Evolutionary conservation across 2,329 filamentous ascomycete species (phyloP), one percentile per base, ranked within the genome.

Genomic region (Pseudocercospora cruenta): DNA sequence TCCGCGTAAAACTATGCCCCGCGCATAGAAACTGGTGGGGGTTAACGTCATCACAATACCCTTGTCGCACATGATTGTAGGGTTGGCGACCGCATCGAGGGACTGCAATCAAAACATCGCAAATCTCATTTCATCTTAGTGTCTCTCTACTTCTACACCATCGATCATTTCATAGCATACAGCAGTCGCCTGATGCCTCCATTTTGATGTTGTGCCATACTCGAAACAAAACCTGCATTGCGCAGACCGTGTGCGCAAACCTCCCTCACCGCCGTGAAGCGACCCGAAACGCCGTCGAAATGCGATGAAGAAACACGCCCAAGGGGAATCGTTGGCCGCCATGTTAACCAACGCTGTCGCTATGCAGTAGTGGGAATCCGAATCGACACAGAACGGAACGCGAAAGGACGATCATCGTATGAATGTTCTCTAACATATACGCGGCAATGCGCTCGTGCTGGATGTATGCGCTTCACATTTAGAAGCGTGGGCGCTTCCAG

Each of bases 401-500:
- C 24, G 49, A 63, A 63, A 58, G 58, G 51, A 26, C 22, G 26
- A 31, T 24, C 51, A 28, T 55, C 55, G 61, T 62, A 65, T 61
- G 24, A 54, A 63, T 60, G 47, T 39, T 63, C 39, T 22, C 51
- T 22, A 39, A 22, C n/a, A 26, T 49, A 55, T 60, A 55, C 64
- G 60, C 64, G 24, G 64, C 62, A 63, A 60, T 64, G 58, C 55
- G 47, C 58, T 49, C 31, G 21, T 19, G n/a, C 16, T 21, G 28
- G 55, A 36, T 43, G 16, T 21, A 58, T 58, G 10, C n/a, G 16
- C 54, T 43, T 58, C 26, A 39, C 31, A 54, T 57, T 76, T 67
- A 78, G 65, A 74, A 68, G 47, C 82, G 80, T 22, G 88, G 88
- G 73, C 87, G 86, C 73, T 88, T 88, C 88, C 88, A 90, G 81